Conservation (phyloP, 2,329 filamentous ascomycete species). For the Calonectria montana region DNA sequence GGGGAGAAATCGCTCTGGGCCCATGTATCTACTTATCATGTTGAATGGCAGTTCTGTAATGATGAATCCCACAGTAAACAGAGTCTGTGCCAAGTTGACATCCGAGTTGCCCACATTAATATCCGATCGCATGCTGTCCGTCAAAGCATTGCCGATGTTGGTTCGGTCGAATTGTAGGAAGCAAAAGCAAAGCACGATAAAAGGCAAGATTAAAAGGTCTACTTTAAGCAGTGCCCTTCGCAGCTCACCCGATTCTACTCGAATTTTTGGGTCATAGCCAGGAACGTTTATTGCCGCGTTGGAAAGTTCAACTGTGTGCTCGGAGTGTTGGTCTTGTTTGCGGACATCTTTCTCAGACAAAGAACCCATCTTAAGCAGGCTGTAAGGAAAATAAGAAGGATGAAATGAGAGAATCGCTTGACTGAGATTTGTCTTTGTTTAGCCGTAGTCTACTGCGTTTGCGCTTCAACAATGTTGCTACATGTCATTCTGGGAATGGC, state of each 20-base stretch:
- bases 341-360: conserved; percentile 23
- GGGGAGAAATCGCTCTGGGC: conserved; percentile 43
- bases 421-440: neutral
- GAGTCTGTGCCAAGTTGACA: conserved; percentile 63
- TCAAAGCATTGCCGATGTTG: conserved; percentile 63
- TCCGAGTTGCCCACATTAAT: conserved; percentile 61
- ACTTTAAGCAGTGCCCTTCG: conserved; percentile 38
- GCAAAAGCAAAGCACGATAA: conserved; percentile 46
- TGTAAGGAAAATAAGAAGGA: neutral
- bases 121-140: conserved; percentile 61
- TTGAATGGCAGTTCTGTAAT: conserved; percentile 53
- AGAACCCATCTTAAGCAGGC: conserved; percentile 20
- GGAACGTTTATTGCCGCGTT: conserved; percentile 36
- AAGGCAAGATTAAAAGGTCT: conserved; percentile 43
- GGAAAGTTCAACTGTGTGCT: conserved; percentile 23
- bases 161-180: conserved; percentile 49
- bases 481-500: neutral
- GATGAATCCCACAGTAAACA: conserved; percentile 62
- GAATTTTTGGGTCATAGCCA: conserved; percentile 38
- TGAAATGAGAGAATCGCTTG: neutral
- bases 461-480: too few species aligned
- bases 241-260: conserved; percentile 14
- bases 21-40: conserved; percentile 42
- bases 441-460: neutral
- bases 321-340: neutral